These are phyloP conservation scores for Cladosporium halotolerans DNA, from an alignment of 2,329 filamentous ascomycete genomes.

Conservation along the genomic window DNA sequence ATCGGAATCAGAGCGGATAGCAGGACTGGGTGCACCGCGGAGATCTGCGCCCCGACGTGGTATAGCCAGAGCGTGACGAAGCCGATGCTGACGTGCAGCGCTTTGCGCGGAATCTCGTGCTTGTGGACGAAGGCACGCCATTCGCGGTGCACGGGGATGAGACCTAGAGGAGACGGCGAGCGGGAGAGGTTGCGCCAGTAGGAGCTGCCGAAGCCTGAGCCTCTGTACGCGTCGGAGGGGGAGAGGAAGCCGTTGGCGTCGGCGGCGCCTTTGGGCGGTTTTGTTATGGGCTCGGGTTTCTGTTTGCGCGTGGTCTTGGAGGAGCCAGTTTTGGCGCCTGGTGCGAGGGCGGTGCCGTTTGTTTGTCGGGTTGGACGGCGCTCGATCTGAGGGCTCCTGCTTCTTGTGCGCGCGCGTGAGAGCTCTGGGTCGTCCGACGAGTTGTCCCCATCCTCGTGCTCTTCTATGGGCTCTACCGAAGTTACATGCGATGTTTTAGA, in stretches of 20 bases:
- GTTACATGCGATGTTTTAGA: conserved; percentile 60
- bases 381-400: conserved; percentile 57
- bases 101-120: conserved; percentile 92
- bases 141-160: conserved; percentile 90
- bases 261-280: conserved; percentile 15
- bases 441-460: conserved; percentile 38
- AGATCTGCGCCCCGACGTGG: conserved; percentile 67
- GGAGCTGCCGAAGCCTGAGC: conserved; percentile 59
- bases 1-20: conserved; percentile 78
- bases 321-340: conserved; percentile 13
- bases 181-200: conserved; percentile 85
- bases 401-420: conserved; percentile 60
- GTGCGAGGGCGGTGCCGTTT: conserved; percentile 21
- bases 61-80: conserved; percentile 90
- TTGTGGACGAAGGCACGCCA: conserved; percentile 88
- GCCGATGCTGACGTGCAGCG: conserved; percentile 90
- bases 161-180: conserved; percentile 83
- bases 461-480: conserved; percentile 55
- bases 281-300: conserved; percentile 28
- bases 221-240: conserved; percentile 25
- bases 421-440: conserved; percentile 43
- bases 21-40: conserved; percentile 74
- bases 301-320: conserved; percentile 12
- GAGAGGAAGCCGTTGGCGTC: conserved; percentile 26
- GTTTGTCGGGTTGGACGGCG: conserved; percentile 16